These are phyloP conservation scores for Trichoderma erinaceum DNA, from an alignment of 495 filamentous ascomycete genomes.

Conservation along the genomic window DNA sequence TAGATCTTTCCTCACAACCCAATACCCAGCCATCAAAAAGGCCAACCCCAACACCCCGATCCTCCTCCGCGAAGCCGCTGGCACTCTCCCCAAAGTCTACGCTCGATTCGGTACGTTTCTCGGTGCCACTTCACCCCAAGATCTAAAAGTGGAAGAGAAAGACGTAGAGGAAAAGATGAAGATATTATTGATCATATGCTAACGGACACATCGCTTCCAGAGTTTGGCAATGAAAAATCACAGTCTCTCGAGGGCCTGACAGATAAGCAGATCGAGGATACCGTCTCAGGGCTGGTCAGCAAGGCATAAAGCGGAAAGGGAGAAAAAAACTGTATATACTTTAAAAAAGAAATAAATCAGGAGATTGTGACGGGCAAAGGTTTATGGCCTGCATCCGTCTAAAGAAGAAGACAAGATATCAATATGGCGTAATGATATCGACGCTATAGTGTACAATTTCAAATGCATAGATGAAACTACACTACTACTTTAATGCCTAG, in stretches of 20 bases:
- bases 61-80: conserved; percentile 83
- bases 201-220: conserved; percentile 17
- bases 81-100: conserved; percentile 75
- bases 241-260: conserved; percentile 52
- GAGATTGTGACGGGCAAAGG: not conserved
- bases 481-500: not conserved
- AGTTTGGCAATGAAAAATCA: conserved; percentile 29
- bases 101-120: conserved; percentile 78
- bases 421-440: not conserved
- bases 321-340: not conserved
- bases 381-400: not conserved
- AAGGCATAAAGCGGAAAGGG: conserved; percentile 21
- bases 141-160: not conserved
- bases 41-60: conserved; percentile 94
- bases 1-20: conserved; percentile 83
- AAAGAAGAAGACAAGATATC: not conserved
- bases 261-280: conserved; percentile 88
- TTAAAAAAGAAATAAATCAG: not conserved
- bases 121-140: not conserved
- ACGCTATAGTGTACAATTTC: not conserved
- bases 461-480: not conserved
- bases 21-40: conserved; percentile 99
- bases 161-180: not conserved
- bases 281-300: conserved; percentile 77
- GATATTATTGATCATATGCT: not conserved